A percentile compares a stretch with the other conserved stretches of the same genome.
These are phyloP conservation scores for Aspergillus sclerotialis DNA, from an alignment of 2,329 filamentous ascomycete genomes.

Conservation along the genomic window DNA sequence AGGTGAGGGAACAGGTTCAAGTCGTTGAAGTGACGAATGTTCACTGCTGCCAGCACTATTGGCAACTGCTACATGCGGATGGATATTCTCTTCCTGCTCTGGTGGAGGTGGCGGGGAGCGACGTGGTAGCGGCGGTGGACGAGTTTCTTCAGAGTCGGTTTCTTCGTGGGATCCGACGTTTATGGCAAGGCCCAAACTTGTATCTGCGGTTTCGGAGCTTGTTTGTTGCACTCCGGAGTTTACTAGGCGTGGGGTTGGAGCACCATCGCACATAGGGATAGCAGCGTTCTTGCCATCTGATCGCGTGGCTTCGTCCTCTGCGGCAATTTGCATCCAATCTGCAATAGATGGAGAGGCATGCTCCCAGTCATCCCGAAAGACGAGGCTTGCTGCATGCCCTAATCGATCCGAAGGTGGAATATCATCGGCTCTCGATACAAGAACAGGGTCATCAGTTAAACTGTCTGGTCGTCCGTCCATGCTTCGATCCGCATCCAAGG, in stretches of 20 bases:
- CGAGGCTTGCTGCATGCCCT: slow-evolving; percentile 36
- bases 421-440: slow-evolving; percentile 26
- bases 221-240: slow-evolving; percentile 8
- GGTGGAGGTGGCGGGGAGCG: slow-evolving; percentile 6
- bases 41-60: slow-evolving; percentile 29
- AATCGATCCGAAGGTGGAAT: slow-evolving; percentile 15
- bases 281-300: slow-evolving; percentile 23
- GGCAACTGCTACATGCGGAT: slow-evolving; percentile 9
- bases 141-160: slow-evolving; percentile 14
- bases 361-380: slow-evolving; percentile 41
- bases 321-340: slow-evolving; percentile 42
- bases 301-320: slow-evolving; percentile 30
- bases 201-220: slow-evolving; percentile 20
- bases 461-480: slow-evolving; percentile 17
- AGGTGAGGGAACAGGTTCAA: slow-evolving; percentile 22
- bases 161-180: slow-evolving; percentile 29
- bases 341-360: slow-evolving; percentile 43
- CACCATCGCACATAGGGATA: slow-evolving; percentile 11
- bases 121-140: slow-evolving; percentile 30
- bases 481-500: slow-evolving; percentile 8
- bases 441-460: slow-evolving; percentile 29
- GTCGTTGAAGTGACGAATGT: slow-evolving; percentile 27
- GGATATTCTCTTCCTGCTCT: slow-evolving; percentile 8
- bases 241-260: slow-evolving; percentile 19
- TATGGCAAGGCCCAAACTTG: slow-evolving; percentile 39